Base-by-base conservation (phyloP, 2,329 filamentous ascomycete genomes). In the Didymella arachidicola region DNA sequence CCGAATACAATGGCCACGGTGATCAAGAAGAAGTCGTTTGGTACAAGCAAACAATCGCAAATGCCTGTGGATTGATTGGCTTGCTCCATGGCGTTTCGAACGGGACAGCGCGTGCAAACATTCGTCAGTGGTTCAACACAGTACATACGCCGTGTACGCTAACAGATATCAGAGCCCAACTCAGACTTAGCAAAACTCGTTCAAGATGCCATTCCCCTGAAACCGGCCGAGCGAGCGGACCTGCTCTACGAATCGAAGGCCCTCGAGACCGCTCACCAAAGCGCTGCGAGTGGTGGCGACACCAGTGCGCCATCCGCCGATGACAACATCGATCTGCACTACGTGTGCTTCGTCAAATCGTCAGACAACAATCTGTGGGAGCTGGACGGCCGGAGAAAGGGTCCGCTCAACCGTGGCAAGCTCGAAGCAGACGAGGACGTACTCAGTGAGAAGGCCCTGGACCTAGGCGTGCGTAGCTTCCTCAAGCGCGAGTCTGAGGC, bases 11-110 rank as follows among this genome's bases (percentile, higher is more conserved):
- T 0, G 90, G 89, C 42, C 83, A 81, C 18, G 93, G 93, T 1
- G 79, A 84, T 0, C 72, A 71, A 0, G 92, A 97, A 72, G 89
- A 91, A 5, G 91, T 97, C 0, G 72, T 96, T 7, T 99, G 94
- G 95, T 98, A 93, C 83, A 91, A 88, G 71, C 95, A 98, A 81
- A 98, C 94, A 0, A 98, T 98, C 69, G 87, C 90, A 59, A 97
- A 98, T 76, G 93, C 95, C 3, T 98, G 95, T 78, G 95, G 95
- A 0, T 81, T 97, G 53, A 97, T 98, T 82, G 95, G 92, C 0
- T 79, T 99, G 45, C 79, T 98, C 41, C 95, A 99, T 74, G 90
- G 89, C 25, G 87, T 93, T 0, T 85, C 85, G 32, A 99, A 98
- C 75, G 93, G 93, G 0, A 83, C 84, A 2, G 90, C 92, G 2